Conservation (phyloP, 2,329 filamentous ascomycete genomes). For the Triangularia setosa region DNA sequence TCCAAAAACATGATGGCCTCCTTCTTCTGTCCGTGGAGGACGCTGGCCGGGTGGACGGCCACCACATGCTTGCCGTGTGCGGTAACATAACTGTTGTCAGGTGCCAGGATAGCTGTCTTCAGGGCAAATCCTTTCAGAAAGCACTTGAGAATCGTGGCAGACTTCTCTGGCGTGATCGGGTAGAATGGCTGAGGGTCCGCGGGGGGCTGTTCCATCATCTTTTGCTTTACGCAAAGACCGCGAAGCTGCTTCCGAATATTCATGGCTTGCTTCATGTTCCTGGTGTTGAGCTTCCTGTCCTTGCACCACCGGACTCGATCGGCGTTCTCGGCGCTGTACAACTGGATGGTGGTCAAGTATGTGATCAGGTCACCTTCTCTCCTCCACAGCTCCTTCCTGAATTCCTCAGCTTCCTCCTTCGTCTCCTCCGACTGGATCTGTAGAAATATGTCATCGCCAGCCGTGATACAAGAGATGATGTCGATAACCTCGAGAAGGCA, state of each 20-base stretch:
- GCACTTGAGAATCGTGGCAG: slow-evolving; percentile 53
- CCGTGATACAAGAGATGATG: slow-evolving; percentile 64
- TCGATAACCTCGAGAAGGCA: slow-evolving; percentile 83
- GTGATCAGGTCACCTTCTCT: slow-evolving; percentile 64
- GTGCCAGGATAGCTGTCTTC: slow-evolving; percentile 57
- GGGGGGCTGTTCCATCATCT: slow-evolving; percentile 44
- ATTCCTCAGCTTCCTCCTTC: slow-evolving; percentile 49
- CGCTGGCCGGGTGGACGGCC: slow-evolving; percentile 59
- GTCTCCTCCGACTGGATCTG: slow-evolving; percentile 56
- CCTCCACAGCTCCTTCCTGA: slow-evolving; percentile 54
- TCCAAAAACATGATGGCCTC: slow-evolving; percentile 68
- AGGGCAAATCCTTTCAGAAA: slow-evolving; percentile 59
- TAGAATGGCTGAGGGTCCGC: slow-evolving; percentile 54
- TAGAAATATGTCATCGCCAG: slow-evolving; percentile 60
- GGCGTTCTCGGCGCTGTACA: slow-evolving; percentile 53
- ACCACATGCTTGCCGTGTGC: slow-evolving; percentile 57
- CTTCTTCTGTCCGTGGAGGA: slow-evolving; percentile 58
- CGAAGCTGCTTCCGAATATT: slow-evolving; percentile 61
- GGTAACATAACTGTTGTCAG: slow-evolving; percentile 59
- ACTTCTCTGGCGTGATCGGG: slow-evolving; percentile 51
- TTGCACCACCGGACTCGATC: slow-evolving; percentile 57
- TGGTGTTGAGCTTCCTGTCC: slow-evolving; percentile 51
- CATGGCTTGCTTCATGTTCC: slow-evolving; percentile 60
- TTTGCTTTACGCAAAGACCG: slow-evolving; percentile 50
- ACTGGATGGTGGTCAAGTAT: slow-evolving; percentile 59